Percentiles rank a stretch among this genome's conserved stretches.
Conservation (phyloP, 176 grass and related monocot genomes). For the Aegilops umbellulata region DNA sequence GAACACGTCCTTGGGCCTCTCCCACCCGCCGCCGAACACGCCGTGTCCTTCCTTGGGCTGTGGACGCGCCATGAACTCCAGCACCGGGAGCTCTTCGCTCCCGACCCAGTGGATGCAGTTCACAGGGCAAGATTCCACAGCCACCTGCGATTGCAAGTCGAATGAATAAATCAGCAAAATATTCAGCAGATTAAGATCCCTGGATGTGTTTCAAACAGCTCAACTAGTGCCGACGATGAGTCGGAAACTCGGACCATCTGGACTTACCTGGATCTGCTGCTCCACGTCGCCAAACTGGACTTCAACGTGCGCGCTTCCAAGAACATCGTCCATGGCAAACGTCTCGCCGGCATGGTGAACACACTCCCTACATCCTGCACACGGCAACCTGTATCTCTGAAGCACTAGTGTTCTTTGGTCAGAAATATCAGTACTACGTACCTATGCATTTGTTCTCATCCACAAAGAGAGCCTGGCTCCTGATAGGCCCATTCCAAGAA, state of each 20-base stretch:
- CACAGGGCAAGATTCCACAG: constrained; percentile 56
- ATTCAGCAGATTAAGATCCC: background rate
- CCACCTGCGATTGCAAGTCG: constrained; percentile 35
- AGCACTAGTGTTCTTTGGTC: background rate
- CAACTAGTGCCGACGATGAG: no score
- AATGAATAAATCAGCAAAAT: background rate
- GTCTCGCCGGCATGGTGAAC: constrained; percentile 49
- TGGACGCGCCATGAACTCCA: constrained; percentile 33
- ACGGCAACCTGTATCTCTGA: background rate
- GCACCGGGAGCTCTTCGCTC: constrained; percentile 36
- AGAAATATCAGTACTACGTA: background rate
- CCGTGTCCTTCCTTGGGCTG: constrained; percentile 43
- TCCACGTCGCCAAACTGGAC: constrained; percentile 56
- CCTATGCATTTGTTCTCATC: constrained; percentile 77
- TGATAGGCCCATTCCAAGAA: constrained; percentile 62
- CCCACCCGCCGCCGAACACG: constrained; percentile 46
- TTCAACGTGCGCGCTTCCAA: constrained; percentile 48
- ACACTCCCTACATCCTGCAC: constrained; percentile 60
- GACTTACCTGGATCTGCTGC: constrained; percentile 47
- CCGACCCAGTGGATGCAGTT: constrained; percentile 64
- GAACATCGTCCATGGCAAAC: constrained; percentile 58
- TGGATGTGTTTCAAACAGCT: background rate
- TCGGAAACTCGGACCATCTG: background rate
- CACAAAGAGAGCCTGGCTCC: constrained; percentile 60
- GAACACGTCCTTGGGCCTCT: constrained; percentile 35